Evolutionary conservation across 306 rosid genomes (phyloP).

Genomic region (Boehmeria nivea): DNA sequence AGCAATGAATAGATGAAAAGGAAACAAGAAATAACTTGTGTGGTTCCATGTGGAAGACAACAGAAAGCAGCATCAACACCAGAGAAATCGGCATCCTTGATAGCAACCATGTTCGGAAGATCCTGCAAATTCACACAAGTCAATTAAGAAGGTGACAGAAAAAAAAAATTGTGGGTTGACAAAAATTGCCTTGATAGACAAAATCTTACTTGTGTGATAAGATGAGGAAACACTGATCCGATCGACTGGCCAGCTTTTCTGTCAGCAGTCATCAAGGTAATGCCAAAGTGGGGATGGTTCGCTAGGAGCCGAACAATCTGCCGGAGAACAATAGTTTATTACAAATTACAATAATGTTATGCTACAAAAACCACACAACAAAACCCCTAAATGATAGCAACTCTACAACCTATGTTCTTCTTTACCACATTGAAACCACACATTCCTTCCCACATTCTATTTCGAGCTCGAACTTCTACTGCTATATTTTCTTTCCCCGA

Average conservation of each 20-base stretch:
- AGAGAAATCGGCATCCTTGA: constrained; percentile 80
- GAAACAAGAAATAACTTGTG: constrained; percentile 51
- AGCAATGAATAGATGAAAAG: constrained; percentile 12
- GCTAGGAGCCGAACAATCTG: constrained; percentile 87
- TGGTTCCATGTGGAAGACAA: constrained; percentile 95
- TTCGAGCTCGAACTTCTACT: too few species aligned
- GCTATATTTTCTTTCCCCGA: too few species aligned
- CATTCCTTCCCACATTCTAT: too few species aligned
- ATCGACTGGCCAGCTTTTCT: constrained; percentile 90
- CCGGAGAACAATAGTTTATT: constrained; percentile 15
- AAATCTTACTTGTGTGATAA: constrained; percentile 54
- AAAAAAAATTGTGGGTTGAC: too few species aligned
- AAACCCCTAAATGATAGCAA: too few species aligned
- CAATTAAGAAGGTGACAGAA: background rate
- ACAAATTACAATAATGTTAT: too few species aligned
- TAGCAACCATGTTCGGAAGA: constrained; percentile 77
- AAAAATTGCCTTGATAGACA: constrained; percentile 6
- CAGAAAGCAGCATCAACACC: constrained; percentile 88
- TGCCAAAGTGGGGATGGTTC: constrained; percentile 79
- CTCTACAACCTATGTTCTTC: too few species aligned
- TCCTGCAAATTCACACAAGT: constrained; percentile 38
- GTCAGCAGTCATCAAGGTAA: constrained; percentile 76
- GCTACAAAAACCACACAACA: too few species aligned
- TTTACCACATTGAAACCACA: too few species aligned
- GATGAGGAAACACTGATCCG: constrained; percentile 82